Conservation (phyloP, 192 early-diverging fungal species). For the Spizellomyces punctatus region DNA sequence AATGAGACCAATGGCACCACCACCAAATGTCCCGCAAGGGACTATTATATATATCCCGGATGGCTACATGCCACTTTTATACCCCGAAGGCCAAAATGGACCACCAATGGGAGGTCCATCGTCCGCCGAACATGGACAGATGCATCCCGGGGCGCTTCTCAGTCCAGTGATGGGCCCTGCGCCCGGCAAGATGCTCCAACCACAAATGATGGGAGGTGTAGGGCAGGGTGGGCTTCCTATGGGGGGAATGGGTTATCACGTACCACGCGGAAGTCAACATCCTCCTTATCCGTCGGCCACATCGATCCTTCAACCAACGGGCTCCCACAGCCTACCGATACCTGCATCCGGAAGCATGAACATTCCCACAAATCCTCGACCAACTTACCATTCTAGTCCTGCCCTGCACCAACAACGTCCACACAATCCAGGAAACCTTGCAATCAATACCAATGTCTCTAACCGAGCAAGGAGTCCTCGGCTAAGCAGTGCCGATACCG, state of each 20-base stretch:
- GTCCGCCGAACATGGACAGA: background rate
- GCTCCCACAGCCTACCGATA: background rate
- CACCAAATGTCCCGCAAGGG: background rate
- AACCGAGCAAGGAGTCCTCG: background rate
- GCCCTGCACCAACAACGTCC: background rate
- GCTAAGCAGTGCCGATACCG: background rate
- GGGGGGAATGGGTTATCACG: background rate
- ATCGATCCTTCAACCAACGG: background rate
- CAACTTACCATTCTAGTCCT: background rate
- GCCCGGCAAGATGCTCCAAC: background rate
- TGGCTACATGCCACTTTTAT: conserved; percentile 5
- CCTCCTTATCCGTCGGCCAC: background rate
- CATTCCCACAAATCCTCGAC: background rate
- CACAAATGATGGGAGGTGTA: background rate
- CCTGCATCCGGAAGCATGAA: background rate
- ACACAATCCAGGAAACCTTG: background rate
- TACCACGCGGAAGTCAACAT: background rate
- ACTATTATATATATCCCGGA: conserved; percentile 1
- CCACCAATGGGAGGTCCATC: background rate
- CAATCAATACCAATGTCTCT: background rate
- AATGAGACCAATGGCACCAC: background rate
- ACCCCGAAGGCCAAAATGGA: background rate
- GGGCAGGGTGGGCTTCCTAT: background rate
- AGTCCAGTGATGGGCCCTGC: background rate
- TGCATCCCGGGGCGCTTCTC: background rate